Evolutionary conservation across 208 protist genomes (phyloP).

Genomic region (Leishmania arabica): DNA sequence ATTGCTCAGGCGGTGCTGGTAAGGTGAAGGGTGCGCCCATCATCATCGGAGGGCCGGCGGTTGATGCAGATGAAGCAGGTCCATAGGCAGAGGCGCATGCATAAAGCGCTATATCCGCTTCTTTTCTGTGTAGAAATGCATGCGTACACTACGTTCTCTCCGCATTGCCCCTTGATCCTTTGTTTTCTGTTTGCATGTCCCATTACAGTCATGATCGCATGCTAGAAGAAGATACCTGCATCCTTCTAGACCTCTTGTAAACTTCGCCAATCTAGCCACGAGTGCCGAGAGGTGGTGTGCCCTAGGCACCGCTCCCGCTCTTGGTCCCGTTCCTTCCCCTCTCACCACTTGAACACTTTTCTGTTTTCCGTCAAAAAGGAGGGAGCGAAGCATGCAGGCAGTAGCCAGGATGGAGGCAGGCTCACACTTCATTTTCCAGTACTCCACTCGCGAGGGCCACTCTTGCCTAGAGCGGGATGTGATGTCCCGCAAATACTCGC

Average conservation of each 20-base stretch:
- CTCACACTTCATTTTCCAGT: constrained; percentile 13
- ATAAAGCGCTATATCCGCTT: background rate
- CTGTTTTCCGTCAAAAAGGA: background rate
- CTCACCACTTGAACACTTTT: background rate
- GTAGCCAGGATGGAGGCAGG: background rate
- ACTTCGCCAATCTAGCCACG: background rate
- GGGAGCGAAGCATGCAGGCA: background rate
- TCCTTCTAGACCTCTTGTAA: background rate
- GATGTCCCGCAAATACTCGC: constrained; percentile 15
- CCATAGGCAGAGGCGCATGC: background rate
- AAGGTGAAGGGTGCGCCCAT: background rate
- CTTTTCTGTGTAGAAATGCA: background rate
- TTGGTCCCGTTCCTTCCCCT: background rate
- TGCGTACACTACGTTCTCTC: background rate
- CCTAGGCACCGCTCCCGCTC: background rate
- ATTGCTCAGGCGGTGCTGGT: background rate
- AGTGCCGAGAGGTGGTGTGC: background rate
- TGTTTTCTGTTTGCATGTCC: background rate
- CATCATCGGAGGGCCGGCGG: background rate
- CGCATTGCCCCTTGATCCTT: background rate
- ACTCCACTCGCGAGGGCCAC: constrained; percentile 10
- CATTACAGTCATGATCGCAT: background rate
- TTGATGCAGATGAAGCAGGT: background rate
- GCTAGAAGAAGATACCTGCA: background rate
- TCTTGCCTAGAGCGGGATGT: constrained; percentile 16